Evolutionary conservation across 2,329 filamentous ascomycete genomes (phyloP).

Genomic region (Claviceps spartinae): DNA sequence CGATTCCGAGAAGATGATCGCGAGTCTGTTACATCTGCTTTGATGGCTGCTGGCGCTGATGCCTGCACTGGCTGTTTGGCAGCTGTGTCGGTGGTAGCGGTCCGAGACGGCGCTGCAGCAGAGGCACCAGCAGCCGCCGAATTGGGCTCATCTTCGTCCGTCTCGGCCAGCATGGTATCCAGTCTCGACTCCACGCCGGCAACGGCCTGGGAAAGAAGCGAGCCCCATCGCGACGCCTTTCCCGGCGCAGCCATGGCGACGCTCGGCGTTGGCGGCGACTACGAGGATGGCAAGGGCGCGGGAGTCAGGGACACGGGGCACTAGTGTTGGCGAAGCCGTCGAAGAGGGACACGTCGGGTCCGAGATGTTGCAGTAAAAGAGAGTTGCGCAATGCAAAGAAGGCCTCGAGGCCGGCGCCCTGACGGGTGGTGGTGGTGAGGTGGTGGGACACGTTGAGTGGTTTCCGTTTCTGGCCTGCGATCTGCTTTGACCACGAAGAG

Average conservation of each 20-base stretch:
- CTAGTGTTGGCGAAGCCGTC: neutral
- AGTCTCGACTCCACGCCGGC: slow-evolving; percentile 87
- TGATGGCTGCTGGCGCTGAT: slow-evolving; percentile 17
- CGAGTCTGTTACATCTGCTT: slow-evolving; percentile 29
- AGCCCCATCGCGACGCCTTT: slow-evolving; percentile 52
- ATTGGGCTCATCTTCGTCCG: slow-evolving; percentile 34
- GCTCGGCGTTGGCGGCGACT: neutral
- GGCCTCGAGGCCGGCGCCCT: neutral
- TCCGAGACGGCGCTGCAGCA: neutral
- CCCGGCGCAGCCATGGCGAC: slow-evolving; percentile 33
- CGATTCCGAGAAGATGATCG: slow-evolving; percentile 50
- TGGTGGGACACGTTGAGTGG: too few relatives aligned
- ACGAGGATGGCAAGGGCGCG: neutral
- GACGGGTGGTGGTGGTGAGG: neutral
- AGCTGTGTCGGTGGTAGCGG: neutral
- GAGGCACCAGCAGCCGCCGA: neutral
- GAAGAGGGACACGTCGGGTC: neutral
- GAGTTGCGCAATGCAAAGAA: neutral
- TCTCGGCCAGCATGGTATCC: slow-evolving; percentile 80
- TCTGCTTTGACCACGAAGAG: too few relatives aligned
- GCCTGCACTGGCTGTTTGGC: slow-evolving; percentile 11
- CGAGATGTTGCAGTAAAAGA: neutral
- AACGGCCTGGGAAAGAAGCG: slow-evolving; percentile 77
- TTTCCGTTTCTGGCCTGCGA: too few relatives aligned
- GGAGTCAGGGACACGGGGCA: slow-evolving; percentile 1